Conservation (phyloP, 768 basidiomycete species). For the Russula brevipes region DNA sequence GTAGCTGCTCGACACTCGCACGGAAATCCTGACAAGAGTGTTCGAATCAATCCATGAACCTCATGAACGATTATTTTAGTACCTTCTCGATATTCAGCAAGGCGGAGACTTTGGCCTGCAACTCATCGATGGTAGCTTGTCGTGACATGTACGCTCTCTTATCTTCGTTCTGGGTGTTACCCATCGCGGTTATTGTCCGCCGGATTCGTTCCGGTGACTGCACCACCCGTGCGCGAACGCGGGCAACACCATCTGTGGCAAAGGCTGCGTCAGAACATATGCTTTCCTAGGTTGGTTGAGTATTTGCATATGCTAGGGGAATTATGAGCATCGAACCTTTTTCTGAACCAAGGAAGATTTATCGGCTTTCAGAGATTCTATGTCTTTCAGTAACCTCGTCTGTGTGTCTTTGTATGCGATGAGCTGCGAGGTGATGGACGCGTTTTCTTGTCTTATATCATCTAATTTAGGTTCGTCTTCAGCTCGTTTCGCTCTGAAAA, state of each 20-base stretch:
- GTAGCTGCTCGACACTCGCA: conserved; percentile 68
- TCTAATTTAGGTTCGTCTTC: conserved; percentile 67
- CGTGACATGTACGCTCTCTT: conserved; percentile 58
- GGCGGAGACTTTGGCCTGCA: conserved; percentile 67
- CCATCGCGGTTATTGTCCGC: conserved; percentile 76
- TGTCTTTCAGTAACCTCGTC: conserved; percentile 51
- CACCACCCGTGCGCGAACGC: conserved; percentile 71
- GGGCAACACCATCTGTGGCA: conserved; percentile 54
- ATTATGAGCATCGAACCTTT: conserved; percentile 42
- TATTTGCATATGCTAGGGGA: neutral
- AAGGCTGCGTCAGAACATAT: conserved; percentile 56
- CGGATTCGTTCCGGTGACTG: conserved; percentile 89
- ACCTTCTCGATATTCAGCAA: conserved; percentile 75
- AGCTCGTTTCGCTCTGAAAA: conserved; percentile 51
- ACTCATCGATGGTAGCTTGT: conserved; percentile 71
- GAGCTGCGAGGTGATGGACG: conserved; percentile 55
- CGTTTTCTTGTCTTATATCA: conserved; percentile 55
- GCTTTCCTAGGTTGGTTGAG: conserved; percentile 42
- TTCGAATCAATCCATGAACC: conserved; percentile 3
- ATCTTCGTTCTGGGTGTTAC: conserved; percentile 59
- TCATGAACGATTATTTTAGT: conserved; percentile 15
- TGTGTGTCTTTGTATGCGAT: conserved; percentile 67
- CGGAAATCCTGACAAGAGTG: conserved; percentile 55
- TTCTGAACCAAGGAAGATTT: conserved; percentile 58
- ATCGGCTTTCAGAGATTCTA: conserved; percentile 68